Evolutionary conservation across 495 filamentous ascomycete species (phyloP).

Genomic region (Opeltia flavorubescens): DNA sequence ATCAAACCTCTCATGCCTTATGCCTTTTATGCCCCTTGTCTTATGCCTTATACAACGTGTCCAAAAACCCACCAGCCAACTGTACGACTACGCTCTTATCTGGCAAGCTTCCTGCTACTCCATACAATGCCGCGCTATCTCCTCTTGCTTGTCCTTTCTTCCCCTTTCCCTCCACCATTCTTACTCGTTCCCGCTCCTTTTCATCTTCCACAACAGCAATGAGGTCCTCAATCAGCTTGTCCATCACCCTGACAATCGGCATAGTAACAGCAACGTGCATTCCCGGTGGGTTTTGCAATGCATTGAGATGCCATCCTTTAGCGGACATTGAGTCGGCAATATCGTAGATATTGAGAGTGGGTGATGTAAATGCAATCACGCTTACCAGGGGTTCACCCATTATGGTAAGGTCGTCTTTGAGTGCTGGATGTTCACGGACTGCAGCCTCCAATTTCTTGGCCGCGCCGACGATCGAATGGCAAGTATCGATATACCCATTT

Average conservation of each 20-base stretch:
- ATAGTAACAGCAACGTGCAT: slow-evolving; percentile 93
- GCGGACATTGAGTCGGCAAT: slow-evolving; percentile 70
- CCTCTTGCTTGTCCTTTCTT: slow-evolving; percentile 46
- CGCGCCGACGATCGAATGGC: slow-evolving; percentile 74
- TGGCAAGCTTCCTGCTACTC: slow-evolving; percentile 85
- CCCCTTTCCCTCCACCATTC: slow-evolving; percentile 58
- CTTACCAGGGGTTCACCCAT: slow-evolving; percentile 78
- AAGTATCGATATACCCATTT: slow-evolving; percentile 73
- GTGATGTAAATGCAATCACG: slow-evolving; percentile 75
- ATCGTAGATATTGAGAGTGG: slow-evolving; percentile 70
- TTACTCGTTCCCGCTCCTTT: slow-evolving; percentile 47
- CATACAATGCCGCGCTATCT: slow-evolving; percentile 82
- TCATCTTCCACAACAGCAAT: slow-evolving; percentile 65
- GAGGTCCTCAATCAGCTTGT: slow-evolving; percentile 64
- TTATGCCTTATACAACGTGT: slow-evolving; percentile 90
- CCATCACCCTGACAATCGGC: slow-evolving; percentile 66
- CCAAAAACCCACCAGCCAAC: slow-evolving; percentile 80
- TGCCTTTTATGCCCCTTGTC: no score
- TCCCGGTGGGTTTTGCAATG: slow-evolving; percentile 80
- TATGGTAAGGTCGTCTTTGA: slow-evolving; percentile 60
- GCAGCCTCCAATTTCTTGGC: slow-evolving; percentile 69
- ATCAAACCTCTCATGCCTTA: no score
- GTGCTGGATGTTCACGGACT: slow-evolving; percentile 48
- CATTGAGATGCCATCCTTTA: slow-evolving; percentile 91
- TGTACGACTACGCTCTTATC: slow-evolving; percentile 91